Evolutionary conservation across 2,329 filamentous ascomycete species (phyloP).

Genomic region (Alternaria burnsii): DNA sequence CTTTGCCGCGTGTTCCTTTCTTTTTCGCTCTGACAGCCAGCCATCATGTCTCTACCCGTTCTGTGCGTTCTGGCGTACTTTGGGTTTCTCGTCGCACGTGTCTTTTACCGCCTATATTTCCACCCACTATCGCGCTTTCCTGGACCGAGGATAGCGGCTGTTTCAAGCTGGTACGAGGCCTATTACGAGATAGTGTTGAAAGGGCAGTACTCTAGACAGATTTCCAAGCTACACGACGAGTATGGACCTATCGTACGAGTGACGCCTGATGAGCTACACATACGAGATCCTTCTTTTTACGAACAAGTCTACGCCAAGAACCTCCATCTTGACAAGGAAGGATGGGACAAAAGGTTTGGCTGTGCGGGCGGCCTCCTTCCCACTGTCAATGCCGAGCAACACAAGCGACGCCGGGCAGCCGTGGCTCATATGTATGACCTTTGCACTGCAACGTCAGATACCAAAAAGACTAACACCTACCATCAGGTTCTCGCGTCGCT

Average conservation of each 20-base stretch:
- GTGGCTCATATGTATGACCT: conserved; percentile 39
- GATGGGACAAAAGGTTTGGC: conserved; percentile 47
- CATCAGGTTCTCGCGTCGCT: conserved; percentile 47
- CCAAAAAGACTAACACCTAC: conserved; percentile 3
- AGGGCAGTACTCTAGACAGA: conserved; percentile 45
- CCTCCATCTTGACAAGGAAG: conserved; percentile 44
- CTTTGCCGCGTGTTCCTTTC: background rate
- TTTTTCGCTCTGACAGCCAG: conserved; percentile 6
- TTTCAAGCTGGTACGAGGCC: conserved; percentile 46
- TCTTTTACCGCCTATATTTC: conserved; percentile 53
- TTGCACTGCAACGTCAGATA: conserved; percentile 6
- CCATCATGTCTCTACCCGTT: conserved; percentile 19
- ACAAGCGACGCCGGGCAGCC: conserved; percentile 45
- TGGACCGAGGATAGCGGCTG: conserved; percentile 50
- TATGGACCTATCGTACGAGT: conserved; percentile 55
- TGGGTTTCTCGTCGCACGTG: conserved; percentile 30
- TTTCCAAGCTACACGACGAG: conserved; percentile 41
- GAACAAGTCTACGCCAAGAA: conserved; percentile 47
- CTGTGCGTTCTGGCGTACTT: conserved; percentile 20
- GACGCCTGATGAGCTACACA: conserved; percentile 55
- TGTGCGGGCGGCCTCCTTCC: conserved; percentile 38
- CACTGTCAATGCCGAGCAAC: conserved; percentile 38
- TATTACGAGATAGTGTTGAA: conserved; percentile 46
- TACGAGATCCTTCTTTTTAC: conserved; percentile 53
- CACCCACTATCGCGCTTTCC: conserved; percentile 58